Evolutionary conservation across 2,329 filamentous ascomycete species (phyloP).

Genomic region (Cephalotrichum gorgonifer): DNA sequence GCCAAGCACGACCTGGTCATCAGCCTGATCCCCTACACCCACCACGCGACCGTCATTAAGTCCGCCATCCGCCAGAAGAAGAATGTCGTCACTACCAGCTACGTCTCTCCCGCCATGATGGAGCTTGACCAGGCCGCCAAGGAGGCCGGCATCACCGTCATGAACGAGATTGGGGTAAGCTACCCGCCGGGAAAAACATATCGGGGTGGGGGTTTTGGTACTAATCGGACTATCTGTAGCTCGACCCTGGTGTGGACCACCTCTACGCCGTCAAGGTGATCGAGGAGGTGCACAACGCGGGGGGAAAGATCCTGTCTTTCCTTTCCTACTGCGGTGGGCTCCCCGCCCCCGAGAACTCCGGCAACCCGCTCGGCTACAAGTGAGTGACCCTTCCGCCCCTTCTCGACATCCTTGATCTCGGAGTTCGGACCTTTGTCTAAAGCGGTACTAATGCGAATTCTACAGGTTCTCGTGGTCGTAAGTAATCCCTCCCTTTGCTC

Average conservation of each 20-base stretch:
- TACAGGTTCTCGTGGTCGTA: slow-evolving; percentile 70
- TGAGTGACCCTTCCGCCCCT: too few species aligned
- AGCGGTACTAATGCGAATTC: too few species aligned
- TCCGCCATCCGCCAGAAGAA: slow-evolving; percentile 88
- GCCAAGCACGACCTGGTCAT: slow-evolving; percentile 72
- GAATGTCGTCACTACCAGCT: slow-evolving; percentile 90
- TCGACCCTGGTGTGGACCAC: slow-evolving; percentile 64
- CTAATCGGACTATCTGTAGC: slow-evolving; percentile 17
- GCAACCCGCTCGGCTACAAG: slow-evolving; percentile 84
- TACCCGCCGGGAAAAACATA: not conserved
- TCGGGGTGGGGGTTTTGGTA: not conserved
- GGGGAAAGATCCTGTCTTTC: slow-evolving; percentile 79
- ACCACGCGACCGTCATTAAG: slow-evolving; percentile 84
- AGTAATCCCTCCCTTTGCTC: not conserved
- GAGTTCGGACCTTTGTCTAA: too few species aligned
- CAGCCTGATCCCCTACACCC: slow-evolving; percentile 82
- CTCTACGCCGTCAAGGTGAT: slow-evolving; percentile 81
- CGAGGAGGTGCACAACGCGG: slow-evolving; percentile 72
- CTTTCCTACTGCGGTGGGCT: slow-evolving; percentile 78
- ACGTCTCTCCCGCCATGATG: slow-evolving; percentile 85
- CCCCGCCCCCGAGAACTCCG: slow-evolving; percentile 59
- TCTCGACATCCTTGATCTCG: too few species aligned
- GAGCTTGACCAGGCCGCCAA: slow-evolving; percentile 77
- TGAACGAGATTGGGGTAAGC: slow-evolving; percentile 77
- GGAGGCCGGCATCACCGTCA: slow-evolving; percentile 87